A percentile compares a stretch with the other conserved stretches of the same genome.
These are phyloP conservation scores for Moesziomyces globuligerus DNA, from an alignment of 1,284 basidiomycete species.

Conservation along the genomic window DNA sequence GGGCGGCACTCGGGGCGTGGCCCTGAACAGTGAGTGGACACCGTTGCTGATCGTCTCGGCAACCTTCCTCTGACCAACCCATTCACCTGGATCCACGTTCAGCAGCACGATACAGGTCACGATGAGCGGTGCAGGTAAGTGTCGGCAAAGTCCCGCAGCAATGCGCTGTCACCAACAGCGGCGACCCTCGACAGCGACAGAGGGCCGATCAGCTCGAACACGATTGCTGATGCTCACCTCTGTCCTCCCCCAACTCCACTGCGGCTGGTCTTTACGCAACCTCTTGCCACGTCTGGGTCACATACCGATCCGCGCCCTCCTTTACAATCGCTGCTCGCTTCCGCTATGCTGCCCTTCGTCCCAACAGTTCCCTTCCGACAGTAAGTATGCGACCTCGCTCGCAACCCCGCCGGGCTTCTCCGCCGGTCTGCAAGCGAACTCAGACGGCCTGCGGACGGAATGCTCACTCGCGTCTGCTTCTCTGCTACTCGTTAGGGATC, in stretches of 20 bases:
- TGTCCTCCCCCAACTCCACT: background rate
- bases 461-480: background rate
- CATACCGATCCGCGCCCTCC: background rate
- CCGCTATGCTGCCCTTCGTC: background rate
- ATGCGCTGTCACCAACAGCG: too few relatives aligned
- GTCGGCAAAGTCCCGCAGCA: too few relatives aligned
- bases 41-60: background rate
- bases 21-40: too few relatives aligned
- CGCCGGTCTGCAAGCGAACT: too few relatives aligned
- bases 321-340: too few relatives aligned
- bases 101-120: conserved; percentile 12
- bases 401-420: too few relatives aligned
- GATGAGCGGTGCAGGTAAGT: conserved; percentile 49
- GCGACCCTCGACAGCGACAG: too few relatives aligned
- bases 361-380: conserved; percentile 48
- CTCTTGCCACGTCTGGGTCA: too few relatives aligned
- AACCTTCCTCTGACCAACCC: background rate
- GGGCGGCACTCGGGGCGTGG: background rate
- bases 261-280: background rate
- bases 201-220: background rate
- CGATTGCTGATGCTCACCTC: conserved; percentile 4
- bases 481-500: conserved; percentile 75
- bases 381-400: conserved; percentile 13
- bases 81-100: conserved; percentile 27
- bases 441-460: too few relatives aligned